These are phyloP conservation scores for Colletotrichum acutatum DNA, from an alignment of 2,329 filamentous ascomycete genomes.

Conservation along the genomic window DNA sequence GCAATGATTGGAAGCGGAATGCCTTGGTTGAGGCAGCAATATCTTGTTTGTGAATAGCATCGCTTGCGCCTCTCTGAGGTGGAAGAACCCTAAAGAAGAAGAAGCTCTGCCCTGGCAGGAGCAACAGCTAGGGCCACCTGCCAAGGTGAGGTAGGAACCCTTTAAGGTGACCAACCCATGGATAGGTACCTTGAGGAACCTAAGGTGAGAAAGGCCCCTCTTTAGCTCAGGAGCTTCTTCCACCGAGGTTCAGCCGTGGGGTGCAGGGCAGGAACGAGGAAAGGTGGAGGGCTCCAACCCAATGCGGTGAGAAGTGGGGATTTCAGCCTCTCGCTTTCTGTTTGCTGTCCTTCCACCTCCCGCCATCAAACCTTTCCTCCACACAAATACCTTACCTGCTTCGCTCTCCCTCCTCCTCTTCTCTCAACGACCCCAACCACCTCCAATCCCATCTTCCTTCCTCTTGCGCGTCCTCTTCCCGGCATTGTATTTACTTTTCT, in stretches of 20 bases:
- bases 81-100: neutral
- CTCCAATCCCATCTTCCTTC: constrained; percentile 17
- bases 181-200: neutral
- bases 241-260: constrained; percentile 9
- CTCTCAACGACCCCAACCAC: constrained; percentile 20
- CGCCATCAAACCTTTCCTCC: constrained; percentile 31
- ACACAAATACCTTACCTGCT: constrained; percentile 31
- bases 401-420: constrained; percentile 7
- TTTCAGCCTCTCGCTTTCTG: constrained; percentile 33
- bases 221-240: neutral
- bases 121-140: neutral
- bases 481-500: constrained; percentile 25
- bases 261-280: neutral
- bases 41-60: neutral
- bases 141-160: too few relatives aligned
- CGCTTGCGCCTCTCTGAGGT: neutral
- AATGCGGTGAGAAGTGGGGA: constrained; percentile 29
- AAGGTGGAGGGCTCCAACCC: constrained; percentile 22
- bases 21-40: neutral
- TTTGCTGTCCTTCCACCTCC: constrained; percentile 28
- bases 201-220: too few relatives aligned
- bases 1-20: neutral
- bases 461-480: constrained; percentile 11
- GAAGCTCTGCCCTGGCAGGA: neutral
- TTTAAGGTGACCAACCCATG: neutral